Evolutionary conservation across 768 basidiomycete species (phyloP).

Genomic region (Mycena vitilis): DNA sequence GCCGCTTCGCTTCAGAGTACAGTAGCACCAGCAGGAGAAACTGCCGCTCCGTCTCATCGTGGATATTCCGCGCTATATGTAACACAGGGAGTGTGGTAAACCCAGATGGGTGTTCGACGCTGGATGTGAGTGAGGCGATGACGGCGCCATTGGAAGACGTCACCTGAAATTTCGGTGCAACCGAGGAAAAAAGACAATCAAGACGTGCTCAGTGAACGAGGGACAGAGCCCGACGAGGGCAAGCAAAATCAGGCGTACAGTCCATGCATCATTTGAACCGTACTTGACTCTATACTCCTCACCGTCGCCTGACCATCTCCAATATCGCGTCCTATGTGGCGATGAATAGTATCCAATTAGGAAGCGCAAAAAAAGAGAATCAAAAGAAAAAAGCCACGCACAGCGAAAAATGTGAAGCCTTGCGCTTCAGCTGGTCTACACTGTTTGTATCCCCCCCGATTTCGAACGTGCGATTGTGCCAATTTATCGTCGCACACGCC

Average conservation of each 20-base stretch:
- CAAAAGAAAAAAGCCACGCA: neutral
- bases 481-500: constrained; percentile 10
- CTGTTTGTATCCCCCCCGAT: neutral
- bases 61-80: neutral
- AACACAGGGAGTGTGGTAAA: neutral
- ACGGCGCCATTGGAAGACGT: neutral
- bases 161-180: neutral
- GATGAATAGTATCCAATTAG: neutral
- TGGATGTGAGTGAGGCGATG: neutral
- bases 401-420: constrained; percentile 15
- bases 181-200: too few relatives aligned
- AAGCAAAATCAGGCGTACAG: neutral
- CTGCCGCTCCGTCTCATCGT: neutral
- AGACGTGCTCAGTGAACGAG: too few relatives aligned
- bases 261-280: neutral
- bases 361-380: neutral
- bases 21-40: constrained; percentile 21
- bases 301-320: constrained; percentile 13
- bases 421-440: constrained; percentile 6
- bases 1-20: constrained; percentile 23
- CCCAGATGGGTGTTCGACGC: neutral
- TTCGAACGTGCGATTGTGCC: constrained; percentile 17
- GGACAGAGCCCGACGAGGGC: too few relatives aligned
- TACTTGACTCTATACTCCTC: constrained; percentile 22
- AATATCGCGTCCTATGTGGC: constrained; percentile 16